Conservation (phyloP, 495 filamentous ascomycete genomes). For the Hypoxylon fragiforme region DNA sequence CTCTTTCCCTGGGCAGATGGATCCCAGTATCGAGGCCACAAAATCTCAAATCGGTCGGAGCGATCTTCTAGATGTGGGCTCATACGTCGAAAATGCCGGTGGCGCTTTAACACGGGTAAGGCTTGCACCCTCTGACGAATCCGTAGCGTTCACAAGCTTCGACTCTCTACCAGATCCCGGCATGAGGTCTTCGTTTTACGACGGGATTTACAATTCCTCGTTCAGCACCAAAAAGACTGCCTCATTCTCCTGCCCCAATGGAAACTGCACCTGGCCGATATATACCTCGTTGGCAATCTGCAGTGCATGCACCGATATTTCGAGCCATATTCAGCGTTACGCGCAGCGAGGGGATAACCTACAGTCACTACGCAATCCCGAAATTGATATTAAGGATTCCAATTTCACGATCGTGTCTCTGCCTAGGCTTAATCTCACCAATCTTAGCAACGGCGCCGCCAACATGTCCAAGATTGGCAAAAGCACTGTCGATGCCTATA, state of each 20-base stretch:
- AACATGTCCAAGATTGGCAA: neutral
- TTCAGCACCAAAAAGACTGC: neutral
- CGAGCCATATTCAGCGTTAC: neutral
- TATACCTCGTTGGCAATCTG: conserved; percentile 23
- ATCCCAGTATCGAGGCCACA: neutral
- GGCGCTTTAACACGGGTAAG: neutral
- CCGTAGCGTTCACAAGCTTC: neutral
- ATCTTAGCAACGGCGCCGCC: neutral
- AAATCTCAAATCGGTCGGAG: conserved; percentile 6
- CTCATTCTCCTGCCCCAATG: conserved; percentile 16
- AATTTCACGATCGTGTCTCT: conserved; percentile 10
- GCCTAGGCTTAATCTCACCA: conserved; percentile 13
- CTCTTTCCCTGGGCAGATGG: conserved; percentile 10
- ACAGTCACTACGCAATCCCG: neutral
- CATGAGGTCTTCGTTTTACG: conserved; percentile 15
- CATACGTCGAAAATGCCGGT: neutral
- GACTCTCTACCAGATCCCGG: conserved; percentile 7
- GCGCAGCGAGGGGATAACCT: neutral
- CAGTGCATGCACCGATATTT: conserved; percentile 20
- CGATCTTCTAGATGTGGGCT: conserved; percentile 15
- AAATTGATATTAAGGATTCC: neutral
- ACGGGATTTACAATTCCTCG: conserved; percentile 24
- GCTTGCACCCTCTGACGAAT: neutral
- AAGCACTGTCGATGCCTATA: neutral
- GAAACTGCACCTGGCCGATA: conserved; percentile 25